phyloP scores from a whole-genome alignment of 2,329 filamentous ascomycete genomes.

The Arthrobotrys iridis region DNA sequence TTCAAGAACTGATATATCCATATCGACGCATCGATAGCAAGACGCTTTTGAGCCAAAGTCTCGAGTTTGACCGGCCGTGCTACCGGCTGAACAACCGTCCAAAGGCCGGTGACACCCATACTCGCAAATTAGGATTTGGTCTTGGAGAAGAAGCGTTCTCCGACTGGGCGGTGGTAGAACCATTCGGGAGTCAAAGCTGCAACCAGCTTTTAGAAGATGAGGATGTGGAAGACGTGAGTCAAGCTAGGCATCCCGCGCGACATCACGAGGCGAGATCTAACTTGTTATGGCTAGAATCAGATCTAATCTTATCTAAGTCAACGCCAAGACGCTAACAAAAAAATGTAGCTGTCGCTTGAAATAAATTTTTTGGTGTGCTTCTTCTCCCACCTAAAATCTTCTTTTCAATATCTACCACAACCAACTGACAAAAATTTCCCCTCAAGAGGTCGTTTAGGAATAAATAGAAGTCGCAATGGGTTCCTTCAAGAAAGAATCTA shows the following conservation, averaged over 20 bases:
- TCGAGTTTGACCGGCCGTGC: conserved; percentile 95
- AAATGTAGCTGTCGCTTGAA: conserved; percentile 4
- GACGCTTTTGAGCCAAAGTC: conserved; percentile 92
- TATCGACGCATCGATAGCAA: conserved; percentile 97
- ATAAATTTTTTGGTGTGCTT: conserved; percentile 30
- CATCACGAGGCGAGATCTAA: conserved; percentile 46
- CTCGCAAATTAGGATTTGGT: not conserved
- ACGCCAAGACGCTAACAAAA: conserved; percentile 38
- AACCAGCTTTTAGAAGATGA: conserved; percentile 10
- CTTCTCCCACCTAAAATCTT: conserved; percentile 15
- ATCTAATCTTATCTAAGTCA: conserved; percentile 46
- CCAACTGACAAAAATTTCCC: conserved; percentile 17
- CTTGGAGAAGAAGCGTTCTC: conserved; percentile 37
- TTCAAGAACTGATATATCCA: conserved; percentile 99
- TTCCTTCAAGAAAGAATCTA: conserved; percentile 59
- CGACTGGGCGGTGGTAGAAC: not conserved
- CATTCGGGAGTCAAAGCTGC: conserved; percentile 30
- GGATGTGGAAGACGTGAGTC: conserved; percentile 44
- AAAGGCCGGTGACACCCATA: conserved; percentile 98
- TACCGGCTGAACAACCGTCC: conserved; percentile 94
- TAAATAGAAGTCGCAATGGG: conserved; percentile 55
- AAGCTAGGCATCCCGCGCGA: conserved; percentile 43
- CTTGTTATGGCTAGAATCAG: conserved; percentile 1
- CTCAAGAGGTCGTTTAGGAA: not conserved
- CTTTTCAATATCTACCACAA: conserved; percentile 6